A percentile compares a stretch with the other conserved stretches of the same genome.
phyloP scores from a whole-genome alignment of 345 rosid genomes.

The Passiflora organensis region DNA sequence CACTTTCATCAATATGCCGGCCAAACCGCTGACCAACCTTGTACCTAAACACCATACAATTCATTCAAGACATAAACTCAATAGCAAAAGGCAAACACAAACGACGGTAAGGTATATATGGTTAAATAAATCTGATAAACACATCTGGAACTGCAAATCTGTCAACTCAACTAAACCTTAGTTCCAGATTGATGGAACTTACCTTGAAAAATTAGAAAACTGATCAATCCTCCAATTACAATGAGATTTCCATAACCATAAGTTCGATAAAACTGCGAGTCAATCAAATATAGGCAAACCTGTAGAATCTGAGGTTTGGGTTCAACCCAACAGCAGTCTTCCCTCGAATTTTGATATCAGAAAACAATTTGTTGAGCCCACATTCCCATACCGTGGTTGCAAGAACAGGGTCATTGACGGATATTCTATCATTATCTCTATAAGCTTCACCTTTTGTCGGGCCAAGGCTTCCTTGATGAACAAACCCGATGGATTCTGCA shows the following conservation, averaged over 20 bases:
- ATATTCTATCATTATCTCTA: slow-evolving; percentile 76
- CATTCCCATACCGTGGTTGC: slow-evolving; percentile 67
- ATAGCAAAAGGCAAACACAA: neutral
- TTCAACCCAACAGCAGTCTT: slow-evolving; percentile 82
- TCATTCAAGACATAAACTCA: neutral
- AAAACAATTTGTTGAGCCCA: slow-evolving; percentile 55
- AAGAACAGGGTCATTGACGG: slow-evolving; percentile 62
- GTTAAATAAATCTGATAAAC: too few relatives aligned
- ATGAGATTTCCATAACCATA: too few relatives aligned
- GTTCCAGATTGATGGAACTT: too few relatives aligned
- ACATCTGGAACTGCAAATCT: too few relatives aligned
- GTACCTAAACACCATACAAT: slow-evolving; percentile 43
- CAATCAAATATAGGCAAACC: slow-evolving; percentile 28
- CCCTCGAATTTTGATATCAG: slow-evolving; percentile 67
- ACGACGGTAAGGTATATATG: too few relatives aligned
- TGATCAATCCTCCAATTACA: too few relatives aligned
- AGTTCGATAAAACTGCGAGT: too few relatives aligned
- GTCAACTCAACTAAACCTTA: too few relatives aligned
- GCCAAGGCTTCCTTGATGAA: slow-evolving; percentile 89
- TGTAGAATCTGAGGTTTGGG: slow-evolving; percentile 80
- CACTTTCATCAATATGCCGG: slow-evolving; percentile 81
- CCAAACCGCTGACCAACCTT: slow-evolving; percentile 84
- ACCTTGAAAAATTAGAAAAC: too few relatives aligned
- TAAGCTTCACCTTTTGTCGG: slow-evolving; percentile 89
- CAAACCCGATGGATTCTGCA: slow-evolving; percentile 76